These are phyloP conservation scores for Diaporthe sp. DNA, from an alignment of 2,329 filamentous ascomycete genomes.

Conservation along the genomic window DNA sequence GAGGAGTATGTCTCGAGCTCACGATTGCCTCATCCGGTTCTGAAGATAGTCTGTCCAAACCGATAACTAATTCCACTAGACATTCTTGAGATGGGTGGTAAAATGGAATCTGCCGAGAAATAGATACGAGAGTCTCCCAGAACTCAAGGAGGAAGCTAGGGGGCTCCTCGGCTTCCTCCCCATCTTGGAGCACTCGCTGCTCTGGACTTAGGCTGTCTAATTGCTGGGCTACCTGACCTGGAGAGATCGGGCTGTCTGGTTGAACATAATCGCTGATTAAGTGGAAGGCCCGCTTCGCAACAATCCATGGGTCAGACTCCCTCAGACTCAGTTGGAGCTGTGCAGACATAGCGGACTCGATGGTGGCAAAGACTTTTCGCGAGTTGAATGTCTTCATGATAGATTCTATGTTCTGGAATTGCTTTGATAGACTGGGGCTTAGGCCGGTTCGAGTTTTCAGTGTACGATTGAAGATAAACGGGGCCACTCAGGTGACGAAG, in stretches of 20 bases:
- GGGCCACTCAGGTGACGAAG: too few relatives aligned
- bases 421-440: not conserved
- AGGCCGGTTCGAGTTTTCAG: not conserved
- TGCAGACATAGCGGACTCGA: not conserved
- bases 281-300: not conserved
- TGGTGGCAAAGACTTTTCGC: not conserved
- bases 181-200: constrained; percentile 5
- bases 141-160: constrained; percentile 1
- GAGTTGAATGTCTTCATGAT: not conserved
- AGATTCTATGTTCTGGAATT: not conserved
- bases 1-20: not conserved
- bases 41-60: not conserved
- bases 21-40: not conserved
- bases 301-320: not conserved
- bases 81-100: not conserved
- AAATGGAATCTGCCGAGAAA: not conserved
- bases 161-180: not conserved
- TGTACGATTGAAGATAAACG: not conserved
- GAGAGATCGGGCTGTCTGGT: not conserved
- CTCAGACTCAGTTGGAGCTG: not conserved
- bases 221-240: not conserved
- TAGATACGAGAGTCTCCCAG: not conserved
- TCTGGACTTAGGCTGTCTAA: not conserved
- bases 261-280: not conserved
- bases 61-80: not conserved